Percentiles rank a stretch among this genome's conserved stretches.
phyloP scores from a whole-genome alignment of 352 stramenopile genomes.

The Pythium monospermum region DNA sequence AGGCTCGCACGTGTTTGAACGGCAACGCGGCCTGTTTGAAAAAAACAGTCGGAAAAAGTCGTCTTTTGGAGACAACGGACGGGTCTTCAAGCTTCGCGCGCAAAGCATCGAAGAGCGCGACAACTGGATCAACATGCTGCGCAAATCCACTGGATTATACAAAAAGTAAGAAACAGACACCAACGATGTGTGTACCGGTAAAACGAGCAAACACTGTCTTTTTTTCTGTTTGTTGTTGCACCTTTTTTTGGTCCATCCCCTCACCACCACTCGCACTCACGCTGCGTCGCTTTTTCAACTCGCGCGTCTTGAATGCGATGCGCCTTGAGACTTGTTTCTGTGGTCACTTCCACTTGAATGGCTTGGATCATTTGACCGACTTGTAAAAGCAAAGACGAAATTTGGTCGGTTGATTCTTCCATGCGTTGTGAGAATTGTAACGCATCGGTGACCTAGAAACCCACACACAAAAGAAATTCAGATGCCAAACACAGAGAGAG shows the following conservation, averaged over 20 bases:
- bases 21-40: slow-evolving; percentile 73
- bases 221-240: no score
- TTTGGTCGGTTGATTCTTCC: slow-evolving; percentile 21
- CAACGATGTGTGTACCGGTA: no score
- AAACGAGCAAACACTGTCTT: no score
- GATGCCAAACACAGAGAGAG: not conserved
- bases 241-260: not conserved
- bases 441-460: slow-evolving; percentile 23
- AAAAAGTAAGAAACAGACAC: slow-evolving; percentile 10
- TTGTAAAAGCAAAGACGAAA: slow-evolving; percentile 30
- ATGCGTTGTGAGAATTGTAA: slow-evolving; percentile 29
- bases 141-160: slow-evolving; percentile 21
- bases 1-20: slow-evolving; percentile 60
- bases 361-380: slow-evolving; percentile 31
- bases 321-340: slow-evolving; percentile 34
- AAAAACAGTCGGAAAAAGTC: slow-evolving; percentile 77
- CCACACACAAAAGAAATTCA: not conserved
- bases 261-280: slow-evolving; percentile 18
- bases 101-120: slow-evolving; percentile 80
- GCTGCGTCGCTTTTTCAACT: slow-evolving; percentile 2
- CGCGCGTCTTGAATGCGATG: slow-evolving; percentile 34
- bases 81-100: slow-evolving; percentile 80
- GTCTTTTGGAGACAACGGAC: slow-evolving; percentile 61
- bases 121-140: slow-evolving; percentile 76
- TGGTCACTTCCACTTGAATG: slow-evolving; percentile 32